phyloP scores from a whole-genome alignment of 202 grass and related monocot species.

The Musa balbisiana region DNA sequence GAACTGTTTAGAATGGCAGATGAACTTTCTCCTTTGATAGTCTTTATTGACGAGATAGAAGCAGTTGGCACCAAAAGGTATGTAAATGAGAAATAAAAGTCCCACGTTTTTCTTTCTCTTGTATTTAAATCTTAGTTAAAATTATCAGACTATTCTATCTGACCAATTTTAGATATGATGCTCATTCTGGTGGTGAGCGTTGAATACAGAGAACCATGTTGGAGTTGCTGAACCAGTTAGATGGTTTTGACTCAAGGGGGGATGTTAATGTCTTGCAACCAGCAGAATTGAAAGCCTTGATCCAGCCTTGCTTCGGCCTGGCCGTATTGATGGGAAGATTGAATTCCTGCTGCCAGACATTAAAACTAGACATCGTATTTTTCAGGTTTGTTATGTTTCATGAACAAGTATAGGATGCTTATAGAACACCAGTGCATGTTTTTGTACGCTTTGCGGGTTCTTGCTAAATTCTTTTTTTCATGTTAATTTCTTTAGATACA shows the following conservation, averaged over 20 bases:
- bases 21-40: conserved; percentile 84
- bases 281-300: conserved; percentile 85
- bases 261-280: conserved; percentile 95
- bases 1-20: conserved; percentile 89
- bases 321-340: conserved; percentile 84
- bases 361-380: conserved; percentile 75
- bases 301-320: conserved; percentile 80
- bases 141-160: neutral
- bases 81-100: neutral
- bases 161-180: conserved; percentile 57
- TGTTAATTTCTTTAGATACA: conserved; percentile 48
- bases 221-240: conserved; percentile 80
- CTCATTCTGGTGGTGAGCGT: conserved; percentile 91
- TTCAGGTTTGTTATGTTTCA: conserved; percentile 35
- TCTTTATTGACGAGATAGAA: conserved; percentile 94
- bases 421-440: neutral
- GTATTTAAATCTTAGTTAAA: neutral
- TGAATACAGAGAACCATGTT: conserved; percentile 93
- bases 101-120: neutral
- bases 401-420: neutral
- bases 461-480: neutral
- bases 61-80: conserved; percentile 93
- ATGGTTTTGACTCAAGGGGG: conserved; percentile 88
- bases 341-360: conserved; percentile 92
- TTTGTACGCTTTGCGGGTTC: neutral